Evolutionary conservation across 306 rosid species (phyloP), one percentile per base, ranked within the genome.

Genomic region (Pyrus pyrifolia): DNA sequence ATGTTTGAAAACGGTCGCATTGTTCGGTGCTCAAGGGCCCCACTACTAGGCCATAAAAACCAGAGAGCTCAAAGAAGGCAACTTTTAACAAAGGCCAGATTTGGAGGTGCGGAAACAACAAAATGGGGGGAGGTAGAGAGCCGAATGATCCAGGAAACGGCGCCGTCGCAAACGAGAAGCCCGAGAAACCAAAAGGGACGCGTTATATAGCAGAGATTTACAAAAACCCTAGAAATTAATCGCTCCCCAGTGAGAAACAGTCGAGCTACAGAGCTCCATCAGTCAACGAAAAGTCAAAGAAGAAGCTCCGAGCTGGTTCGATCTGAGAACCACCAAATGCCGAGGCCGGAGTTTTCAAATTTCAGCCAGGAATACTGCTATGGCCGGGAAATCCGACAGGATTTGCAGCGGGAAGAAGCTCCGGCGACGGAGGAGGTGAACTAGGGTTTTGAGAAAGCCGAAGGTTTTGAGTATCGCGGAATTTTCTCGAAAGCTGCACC

Each of bases 61-160:
- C 22, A 58, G 33, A 76, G 45, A 68, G 42, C 49, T 70, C 14
- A 22, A 55, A 70, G 61, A 70, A 5, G 44, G 12, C 42, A 61
- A 52, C 71, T 57, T 14, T 74, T 51, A 30, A 30, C 40, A 87
- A 88, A 89, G 88, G 93, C 80, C 79, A 79, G 84, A 87, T 79
- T 85, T 61, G 72, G 70, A 72, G 70, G 38, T 74, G 53, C 2
- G 55, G 19, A 25, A 51, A 46, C 72, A 55, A 30, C 44, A 25
- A 77, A 75, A 78, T 17, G 75, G 40, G 70, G 69, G 25, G 59
- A 79, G 68, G 67, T 21, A 53, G 30, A 31, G 71, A 44, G 53
- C 44, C 22, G 11, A 30, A 44, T 70, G 62, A 19, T 79, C 51
- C 4, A 14, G 31, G 11, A 23, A 55, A 75, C 29, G 57, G 72